These are phyloP conservation scores for Hebeloma cylindrosporum DNA, from an alignment of 768 basidiomycete genomes.

Conservation along the genomic window DNA sequence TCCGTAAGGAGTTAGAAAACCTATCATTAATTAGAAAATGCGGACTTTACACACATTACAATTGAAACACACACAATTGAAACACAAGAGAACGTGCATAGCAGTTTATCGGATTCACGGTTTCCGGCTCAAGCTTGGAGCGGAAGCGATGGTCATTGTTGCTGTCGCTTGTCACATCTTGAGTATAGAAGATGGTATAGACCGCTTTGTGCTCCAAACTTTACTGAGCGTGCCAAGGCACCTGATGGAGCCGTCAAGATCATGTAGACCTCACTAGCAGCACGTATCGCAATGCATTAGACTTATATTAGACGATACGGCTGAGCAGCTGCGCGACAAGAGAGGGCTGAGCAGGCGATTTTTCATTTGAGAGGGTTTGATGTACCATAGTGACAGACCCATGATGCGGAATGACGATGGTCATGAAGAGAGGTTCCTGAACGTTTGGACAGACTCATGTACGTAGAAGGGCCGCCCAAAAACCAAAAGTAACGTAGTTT, in stretches of 20 bases:
- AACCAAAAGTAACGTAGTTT: slow-evolving; percentile 4
- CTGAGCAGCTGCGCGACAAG: neutral
- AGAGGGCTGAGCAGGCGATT: neutral
- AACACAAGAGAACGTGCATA: too few species aligned
- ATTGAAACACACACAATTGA: too few species aligned
- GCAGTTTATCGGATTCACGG: neutral
- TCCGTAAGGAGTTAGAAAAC: too few species aligned
- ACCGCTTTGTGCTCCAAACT: neutral
- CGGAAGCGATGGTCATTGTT: slow-evolving; percentile 14
- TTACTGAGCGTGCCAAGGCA: slow-evolving; percentile 5
- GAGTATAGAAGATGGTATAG: slow-evolving; percentile 8
- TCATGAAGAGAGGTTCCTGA: too few species aligned
- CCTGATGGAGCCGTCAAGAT: too few species aligned
- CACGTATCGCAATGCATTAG: slow-evolving; percentile 2
- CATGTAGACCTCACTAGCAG: too few species aligned
- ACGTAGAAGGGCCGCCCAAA: slow-evolving; percentile 6
- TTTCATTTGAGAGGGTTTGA: slow-evolving; percentile 1
- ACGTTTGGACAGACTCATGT: too few species aligned
- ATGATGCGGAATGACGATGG: neutral
- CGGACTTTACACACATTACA: too few species aligned
- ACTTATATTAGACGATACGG: neutral
- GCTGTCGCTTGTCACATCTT: slow-evolving; percentile 8
- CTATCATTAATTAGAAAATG: too few species aligned
- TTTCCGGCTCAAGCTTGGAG: slow-evolving; percentile 12
- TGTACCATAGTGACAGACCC: neutral